Base-by-base conservation (phyloP, 352 stramenopile species). In the Elongisporangium anandrum region DNA sequence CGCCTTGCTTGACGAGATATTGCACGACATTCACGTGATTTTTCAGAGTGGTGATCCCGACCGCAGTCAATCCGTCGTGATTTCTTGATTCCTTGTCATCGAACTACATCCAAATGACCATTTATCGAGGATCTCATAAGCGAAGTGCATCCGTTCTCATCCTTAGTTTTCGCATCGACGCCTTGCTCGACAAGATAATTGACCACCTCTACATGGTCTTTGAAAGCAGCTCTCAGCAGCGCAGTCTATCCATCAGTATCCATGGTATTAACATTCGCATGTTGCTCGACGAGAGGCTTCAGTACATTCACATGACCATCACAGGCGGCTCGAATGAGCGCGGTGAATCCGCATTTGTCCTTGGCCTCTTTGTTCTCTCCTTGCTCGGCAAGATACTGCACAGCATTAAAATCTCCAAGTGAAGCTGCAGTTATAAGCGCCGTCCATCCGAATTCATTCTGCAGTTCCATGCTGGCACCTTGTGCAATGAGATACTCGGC, bases 321-420 rank as follows among this genome's bases (percentile, higher is more conserved):
- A 0, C 8, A 15, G 23, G 48, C 48, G 45, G 48, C 23, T 15
- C 20, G 8, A 24, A 56, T 50, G 47, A 61, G 47, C 23, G 47
- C 56, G 41, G 49, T 56, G 15, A 48, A 20, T 17, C 56, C 56
- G 1, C n/a, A 34, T 16, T 47, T 24, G 20, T 23, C 24, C 52
- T 56, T 59, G 29, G 24, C 26, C 2, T 65, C 52, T 26, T 34
- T 56, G 39, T 56, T 34, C 16, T 52, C 59, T 19, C 24, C 59
- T 22, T 59, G n/a, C 49, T 61, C 48, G 48, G 50, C 56, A 15
- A 61, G 47, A 55, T 56, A 55, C 23, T 13, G 47, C 16, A 61
- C 53, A 12, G 6, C n/a, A 48, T 45, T 45, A 9, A 45, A 17
- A 45, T 45, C 34, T 45, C 34, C 34, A 45, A 16, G 9, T 17